phyloP scores from a whole-genome alignment of 129 eudicot species.

The Pseudognaphalium luteoalbum region DNA sequence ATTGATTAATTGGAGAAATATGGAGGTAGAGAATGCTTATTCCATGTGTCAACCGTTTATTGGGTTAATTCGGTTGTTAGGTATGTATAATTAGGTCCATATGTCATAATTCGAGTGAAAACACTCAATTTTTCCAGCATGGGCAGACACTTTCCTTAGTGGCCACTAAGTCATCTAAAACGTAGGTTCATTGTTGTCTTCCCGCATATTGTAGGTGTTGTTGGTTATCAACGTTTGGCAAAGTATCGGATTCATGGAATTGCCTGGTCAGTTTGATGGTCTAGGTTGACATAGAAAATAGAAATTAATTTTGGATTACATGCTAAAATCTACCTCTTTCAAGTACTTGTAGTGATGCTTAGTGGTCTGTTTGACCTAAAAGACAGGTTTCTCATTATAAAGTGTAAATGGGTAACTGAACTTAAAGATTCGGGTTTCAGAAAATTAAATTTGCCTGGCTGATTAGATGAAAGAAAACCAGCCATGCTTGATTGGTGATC shows the following conservation, averaged over 20 bases:
- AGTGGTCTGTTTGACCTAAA: neutral
- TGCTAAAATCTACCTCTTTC: slow-evolving; percentile 2
- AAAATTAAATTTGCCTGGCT: neutral
- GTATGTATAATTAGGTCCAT: no score
- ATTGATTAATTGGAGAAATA: no score
- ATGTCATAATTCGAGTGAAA: no score
- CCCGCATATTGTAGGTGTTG: no score
- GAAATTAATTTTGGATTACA: neutral
- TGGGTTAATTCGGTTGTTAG: no score
- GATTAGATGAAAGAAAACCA: neutral
- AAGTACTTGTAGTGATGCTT: neutral
- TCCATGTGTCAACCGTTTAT: no score
- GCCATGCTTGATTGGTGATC: neutral
- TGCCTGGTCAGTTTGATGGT: neutral
- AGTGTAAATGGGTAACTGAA: neutral
- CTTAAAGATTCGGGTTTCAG: neutral
- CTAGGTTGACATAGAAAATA: neutral
- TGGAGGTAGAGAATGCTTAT: no score
- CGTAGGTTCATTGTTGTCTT: no score
- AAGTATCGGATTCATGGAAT: neutral
- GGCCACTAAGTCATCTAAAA: no score
- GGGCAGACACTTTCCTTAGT: no score
- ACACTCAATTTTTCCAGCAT: no score
- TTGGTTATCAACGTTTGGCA: neutral
- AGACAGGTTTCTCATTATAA: neutral